Conservation (phyloP, 1,139 yeast species). For the Pichia sp. region DNA sequence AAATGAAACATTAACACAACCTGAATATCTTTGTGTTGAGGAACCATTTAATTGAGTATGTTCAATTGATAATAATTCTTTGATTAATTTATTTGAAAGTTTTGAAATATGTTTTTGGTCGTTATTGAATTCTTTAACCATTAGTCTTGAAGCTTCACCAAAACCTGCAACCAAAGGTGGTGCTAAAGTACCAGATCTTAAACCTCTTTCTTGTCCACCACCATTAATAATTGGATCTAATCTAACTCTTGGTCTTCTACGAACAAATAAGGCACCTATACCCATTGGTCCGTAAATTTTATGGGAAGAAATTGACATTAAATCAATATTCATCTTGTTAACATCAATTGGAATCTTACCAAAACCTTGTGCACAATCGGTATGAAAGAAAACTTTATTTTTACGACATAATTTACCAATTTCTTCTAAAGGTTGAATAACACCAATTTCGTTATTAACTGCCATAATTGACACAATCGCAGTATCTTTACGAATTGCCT, state of each 20-base stretch:
- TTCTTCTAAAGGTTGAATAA: slow-evolving; percentile 90
- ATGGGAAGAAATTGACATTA: slow-evolving; percentile 90
- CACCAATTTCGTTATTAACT: slow-evolving; percentile 97
- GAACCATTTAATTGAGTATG: slow-evolving; percentile 92
- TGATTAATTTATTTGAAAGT: slow-evolving; percentile 66
- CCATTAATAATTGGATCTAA: slow-evolving; percentile 92
- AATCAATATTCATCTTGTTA: slow-evolving; percentile 85
- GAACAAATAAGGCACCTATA: slow-evolving; percentile 88
- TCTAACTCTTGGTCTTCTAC: slow-evolving; percentile 98
- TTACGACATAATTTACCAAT: slow-evolving; percentile 84
- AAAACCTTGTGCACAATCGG: slow-evolving; percentile 98
- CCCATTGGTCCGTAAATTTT: slow-evolving; percentile 98
- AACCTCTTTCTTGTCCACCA: slow-evolving; percentile 99
- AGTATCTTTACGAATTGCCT: slow-evolving; percentile 86
- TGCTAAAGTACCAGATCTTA: slow-evolving; percentile 93
- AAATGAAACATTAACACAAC: slow-evolving; percentile 94
- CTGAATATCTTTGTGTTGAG: slow-evolving; percentile 63
- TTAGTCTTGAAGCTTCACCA: slow-evolving; percentile 93
- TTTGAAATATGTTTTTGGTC: slow-evolving; percentile 66
- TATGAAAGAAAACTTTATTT: slow-evolving; percentile 89
- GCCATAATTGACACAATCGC: slow-evolving; percentile 93
- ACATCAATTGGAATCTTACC: slow-evolving; percentile 94
- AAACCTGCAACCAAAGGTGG: slow-evolving; percentile 94
- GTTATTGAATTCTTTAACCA: slow-evolving; percentile 63
- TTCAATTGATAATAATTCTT: slow-evolving; percentile 72